Conservation (phyloP, 2,329 filamentous ascomycete species). For the Sporothrix pallida region DNA sequence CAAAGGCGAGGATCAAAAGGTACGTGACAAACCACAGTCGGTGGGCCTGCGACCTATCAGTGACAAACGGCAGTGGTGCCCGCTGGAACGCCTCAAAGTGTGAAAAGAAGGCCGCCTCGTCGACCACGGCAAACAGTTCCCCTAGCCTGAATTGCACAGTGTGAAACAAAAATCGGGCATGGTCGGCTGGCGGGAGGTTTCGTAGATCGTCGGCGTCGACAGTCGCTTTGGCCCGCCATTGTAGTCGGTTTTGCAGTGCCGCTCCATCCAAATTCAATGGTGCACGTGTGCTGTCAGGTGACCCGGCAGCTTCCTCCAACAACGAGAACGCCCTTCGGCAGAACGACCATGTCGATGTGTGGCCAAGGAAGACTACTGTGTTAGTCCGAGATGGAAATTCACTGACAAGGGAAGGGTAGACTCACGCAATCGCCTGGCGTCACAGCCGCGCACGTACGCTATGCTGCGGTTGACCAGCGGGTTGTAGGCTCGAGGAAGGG, state of each 20-base stretch:
- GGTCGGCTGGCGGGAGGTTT: background rate
- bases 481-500: background rate
- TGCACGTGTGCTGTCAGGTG: background rate
- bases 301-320: background rate
- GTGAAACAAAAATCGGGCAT: background rate
- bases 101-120: background rate
- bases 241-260: background rate
- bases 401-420: background rate
- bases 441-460: background rate
- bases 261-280: background rate
- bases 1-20: background rate
- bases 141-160: background rate
- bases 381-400: background rate
- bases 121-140: background rate
- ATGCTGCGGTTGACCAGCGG: background rate
- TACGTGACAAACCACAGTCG: background rate
- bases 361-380: background rate
- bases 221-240: background rate
- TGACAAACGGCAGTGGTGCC: background rate
- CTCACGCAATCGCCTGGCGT: background rate
- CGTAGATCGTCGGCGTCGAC: background rate
- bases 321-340: background rate
- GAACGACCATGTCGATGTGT: background rate
- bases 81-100: background rate
- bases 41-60: too few relatives aligned